Conservation (phyloP, 2,329 filamentous ascomycete genomes). For the Calonectria hawksworthii region DNA sequence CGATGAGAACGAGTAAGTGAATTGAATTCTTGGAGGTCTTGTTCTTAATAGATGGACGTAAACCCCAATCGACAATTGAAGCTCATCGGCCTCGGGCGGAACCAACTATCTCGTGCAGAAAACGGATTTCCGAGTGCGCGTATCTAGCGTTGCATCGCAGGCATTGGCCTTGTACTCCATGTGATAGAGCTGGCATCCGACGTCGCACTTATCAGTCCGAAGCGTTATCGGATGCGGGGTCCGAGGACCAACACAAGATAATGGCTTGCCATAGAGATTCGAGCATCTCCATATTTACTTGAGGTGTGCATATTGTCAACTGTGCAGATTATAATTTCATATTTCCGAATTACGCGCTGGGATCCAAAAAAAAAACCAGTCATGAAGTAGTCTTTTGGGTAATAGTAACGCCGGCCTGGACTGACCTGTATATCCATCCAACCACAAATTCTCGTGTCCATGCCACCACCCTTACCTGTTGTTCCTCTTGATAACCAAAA, state of each 20-base stretch:
- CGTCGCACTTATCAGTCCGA: slow-evolving; percentile 2
- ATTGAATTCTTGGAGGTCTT: background rate
- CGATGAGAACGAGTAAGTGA: background rate
- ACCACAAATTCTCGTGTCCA: background rate
- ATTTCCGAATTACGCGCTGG: background rate
- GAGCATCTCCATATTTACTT: background rate
- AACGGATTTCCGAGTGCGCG: slow-evolving; percentile 8
- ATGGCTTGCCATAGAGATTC: background rate
- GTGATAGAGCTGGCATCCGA: background rate
- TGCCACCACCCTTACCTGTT: background rate
- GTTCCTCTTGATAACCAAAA: too few relatives aligned
- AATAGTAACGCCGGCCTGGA: background rate
- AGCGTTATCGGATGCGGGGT: background rate
- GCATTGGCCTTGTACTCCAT: background rate
- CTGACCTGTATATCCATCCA: background rate
- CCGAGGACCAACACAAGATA: background rate
- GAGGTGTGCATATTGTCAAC: background rate
- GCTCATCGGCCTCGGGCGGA: background rate
- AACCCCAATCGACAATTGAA: background rate
- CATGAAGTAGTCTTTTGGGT: background rate
- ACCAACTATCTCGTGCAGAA: background rate
- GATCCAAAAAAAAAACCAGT: background rate
- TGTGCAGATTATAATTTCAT: background rate
- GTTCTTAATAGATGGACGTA: background rate
- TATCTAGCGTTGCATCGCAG: background rate